Percentiles rank a stretch among this genome's conserved stretches.
Conservation (phyloP, 163 green algal genomes). For the Scenedesmus sp. region DNA sequence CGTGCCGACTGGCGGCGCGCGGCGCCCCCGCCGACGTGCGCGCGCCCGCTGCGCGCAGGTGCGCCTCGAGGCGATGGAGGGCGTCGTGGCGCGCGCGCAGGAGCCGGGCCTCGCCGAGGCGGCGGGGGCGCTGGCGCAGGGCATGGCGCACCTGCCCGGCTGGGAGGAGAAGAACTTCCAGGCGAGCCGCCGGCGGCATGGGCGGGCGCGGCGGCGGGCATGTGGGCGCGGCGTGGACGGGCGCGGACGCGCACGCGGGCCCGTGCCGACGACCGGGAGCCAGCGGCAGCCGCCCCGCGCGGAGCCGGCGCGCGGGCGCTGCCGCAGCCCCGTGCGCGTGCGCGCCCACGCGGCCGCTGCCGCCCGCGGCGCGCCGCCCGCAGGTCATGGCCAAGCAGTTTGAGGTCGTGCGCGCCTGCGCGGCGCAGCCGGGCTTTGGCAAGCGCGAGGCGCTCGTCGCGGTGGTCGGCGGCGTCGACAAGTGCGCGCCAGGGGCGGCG, state of each 20-base stretch:
- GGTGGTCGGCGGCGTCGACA: constrained; percentile 48
- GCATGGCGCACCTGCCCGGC: constrained; percentile 80
- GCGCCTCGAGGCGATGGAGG: constrained; percentile 80
- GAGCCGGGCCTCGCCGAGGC: constrained; percentile 48
- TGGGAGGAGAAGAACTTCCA: constrained; percentile 98
- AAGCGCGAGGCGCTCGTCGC: constrained; percentile 63
- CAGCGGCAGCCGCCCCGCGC: too few relatives aligned
- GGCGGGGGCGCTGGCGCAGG: constrained; percentile 57
- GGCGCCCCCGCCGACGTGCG: background rate
- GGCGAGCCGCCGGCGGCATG: too few relatives aligned
- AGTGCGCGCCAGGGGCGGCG: constrained; percentile 41
- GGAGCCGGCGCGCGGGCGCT: too few relatives aligned
- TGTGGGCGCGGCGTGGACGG: too few relatives aligned
- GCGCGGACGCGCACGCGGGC: too few relatives aligned
- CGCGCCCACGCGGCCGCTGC: too few relatives aligned
- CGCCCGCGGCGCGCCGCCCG: too few relatives aligned
- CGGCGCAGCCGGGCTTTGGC: constrained; percentile 52
- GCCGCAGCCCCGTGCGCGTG: too few relatives aligned
- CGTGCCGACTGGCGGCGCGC: background rate
- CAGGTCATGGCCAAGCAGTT: constrained; percentile 86
- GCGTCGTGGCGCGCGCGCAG: constrained; percentile 55
- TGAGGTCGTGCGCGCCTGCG: constrained; percentile 69
- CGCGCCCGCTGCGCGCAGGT: constrained; percentile 43
- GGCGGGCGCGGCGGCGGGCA: too few relatives aligned
- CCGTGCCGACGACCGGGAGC: too few relatives aligned